Conservation (phyloP, 805 yeast genomes). For the Teunomyces kruisii region DNA sequence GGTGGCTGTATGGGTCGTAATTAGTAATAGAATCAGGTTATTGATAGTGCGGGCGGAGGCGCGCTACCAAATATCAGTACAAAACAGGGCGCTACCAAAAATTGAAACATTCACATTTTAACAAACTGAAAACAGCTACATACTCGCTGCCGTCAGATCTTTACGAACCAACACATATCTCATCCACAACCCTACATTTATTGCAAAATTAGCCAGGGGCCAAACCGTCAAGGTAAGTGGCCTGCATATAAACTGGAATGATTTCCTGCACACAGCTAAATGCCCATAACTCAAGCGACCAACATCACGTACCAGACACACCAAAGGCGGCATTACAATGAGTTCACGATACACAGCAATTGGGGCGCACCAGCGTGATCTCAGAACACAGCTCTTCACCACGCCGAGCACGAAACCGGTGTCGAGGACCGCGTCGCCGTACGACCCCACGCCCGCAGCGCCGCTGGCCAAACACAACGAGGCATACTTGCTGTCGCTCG, state of each 20-base stretch:
- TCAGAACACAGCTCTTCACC: constrained; percentile 40
- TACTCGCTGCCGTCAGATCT: too few relatives aligned
- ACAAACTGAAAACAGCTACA: too few relatives aligned
- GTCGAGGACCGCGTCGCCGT: constrained; percentile 37
- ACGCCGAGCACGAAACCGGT: constrained; percentile 26
- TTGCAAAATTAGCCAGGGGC: too few relatives aligned
- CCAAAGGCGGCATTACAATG: constrained; percentile 7
- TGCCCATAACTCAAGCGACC: not conserved
- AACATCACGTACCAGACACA: not conserved
- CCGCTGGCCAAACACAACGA: constrained; percentile 41
- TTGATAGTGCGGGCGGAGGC: too few relatives aligned
- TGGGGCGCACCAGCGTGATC: constrained; percentile 41
- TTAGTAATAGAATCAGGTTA: too few relatives aligned
- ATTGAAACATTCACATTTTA: too few relatives aligned
- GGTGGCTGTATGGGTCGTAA: too few relatives aligned
- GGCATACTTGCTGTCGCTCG: constrained; percentile 42
- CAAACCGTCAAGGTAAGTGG: not conserved
- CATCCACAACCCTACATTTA: too few relatives aligned
- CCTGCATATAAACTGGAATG: not conserved
- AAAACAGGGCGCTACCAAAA: too few relatives aligned
- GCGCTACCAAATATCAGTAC: too few relatives aligned
- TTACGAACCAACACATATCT: too few relatives aligned
- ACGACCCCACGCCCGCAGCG: constrained; percentile 26
- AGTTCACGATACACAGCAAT: constrained; percentile 14
- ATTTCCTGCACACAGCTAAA: not conserved